Conservation (phyloP, 345 rosid species). For the Corchorus capsularis region DNA sequence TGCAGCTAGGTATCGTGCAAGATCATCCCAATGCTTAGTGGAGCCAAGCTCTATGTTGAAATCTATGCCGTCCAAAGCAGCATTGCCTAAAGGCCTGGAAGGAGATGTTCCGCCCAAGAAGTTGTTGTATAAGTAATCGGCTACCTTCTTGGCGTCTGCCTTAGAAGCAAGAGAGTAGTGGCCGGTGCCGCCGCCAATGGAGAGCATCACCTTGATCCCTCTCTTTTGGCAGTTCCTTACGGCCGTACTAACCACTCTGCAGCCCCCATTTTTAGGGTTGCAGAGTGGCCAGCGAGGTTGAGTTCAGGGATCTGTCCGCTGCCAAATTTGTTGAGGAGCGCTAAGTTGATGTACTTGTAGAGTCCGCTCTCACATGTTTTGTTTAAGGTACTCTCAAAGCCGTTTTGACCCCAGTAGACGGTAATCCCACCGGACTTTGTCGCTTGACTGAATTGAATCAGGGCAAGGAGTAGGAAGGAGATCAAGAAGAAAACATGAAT, state of each 20-base stretch:
- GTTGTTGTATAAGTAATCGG: slow-evolving; percentile 45
- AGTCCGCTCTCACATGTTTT: slow-evolving; percentile 48
- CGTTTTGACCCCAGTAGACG: slow-evolving; percentile 61
- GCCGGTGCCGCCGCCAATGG: slow-evolving; percentile 58
- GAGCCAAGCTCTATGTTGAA: slow-evolving; percentile 58
- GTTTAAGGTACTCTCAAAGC: slow-evolving; percentile 51
- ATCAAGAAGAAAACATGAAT: slow-evolving; percentile 19
- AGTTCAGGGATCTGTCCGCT: slow-evolving; percentile 45
- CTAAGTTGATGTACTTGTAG: slow-evolving; percentile 50
- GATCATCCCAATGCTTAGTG: slow-evolving; percentile 45
- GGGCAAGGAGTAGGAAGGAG: slow-evolving; percentile 6
- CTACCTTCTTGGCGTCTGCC: slow-evolving; percentile 46
- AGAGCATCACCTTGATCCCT: slow-evolving; percentile 62
- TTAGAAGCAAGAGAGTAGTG: slow-evolving; percentile 46
- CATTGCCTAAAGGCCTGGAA: slow-evolving; percentile 54
- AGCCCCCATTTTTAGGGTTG: slow-evolving; percentile 40
- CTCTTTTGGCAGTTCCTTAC: slow-evolving; percentile 45
- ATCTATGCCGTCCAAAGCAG: slow-evolving; percentile 60
- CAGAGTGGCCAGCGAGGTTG: slow-evolving; percentile 70
- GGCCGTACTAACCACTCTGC: slow-evolving; percentile 36
- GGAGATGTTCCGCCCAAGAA: slow-evolving; percentile 48
- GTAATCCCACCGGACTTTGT: slow-evolving; percentile 30
- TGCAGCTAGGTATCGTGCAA: slow-evolving; percentile 39
- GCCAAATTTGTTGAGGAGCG: slow-evolving; percentile 59
- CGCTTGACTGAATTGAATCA: slow-evolving; percentile 15